Conservation (phyloP, 345 rosid genomes). For the Populus davidiana region DNA sequence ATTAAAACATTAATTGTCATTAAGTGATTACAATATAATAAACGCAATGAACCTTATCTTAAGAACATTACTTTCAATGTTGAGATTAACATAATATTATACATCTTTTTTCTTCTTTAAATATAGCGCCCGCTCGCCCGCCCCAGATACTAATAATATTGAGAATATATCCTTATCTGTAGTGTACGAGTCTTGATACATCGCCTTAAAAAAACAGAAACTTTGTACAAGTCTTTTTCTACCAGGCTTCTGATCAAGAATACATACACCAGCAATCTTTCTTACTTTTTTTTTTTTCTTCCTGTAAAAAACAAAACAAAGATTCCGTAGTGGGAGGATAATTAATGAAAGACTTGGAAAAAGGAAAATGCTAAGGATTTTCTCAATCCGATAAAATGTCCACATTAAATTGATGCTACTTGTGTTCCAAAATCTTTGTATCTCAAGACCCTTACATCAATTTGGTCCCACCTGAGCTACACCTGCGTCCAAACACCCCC, state of each 20-base stretch:
- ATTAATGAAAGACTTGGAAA: not conserved
- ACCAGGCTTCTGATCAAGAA: constrained; percentile 16
- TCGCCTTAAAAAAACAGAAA: too few species aligned
- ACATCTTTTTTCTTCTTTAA: not conserved
- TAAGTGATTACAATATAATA: too few species aligned
- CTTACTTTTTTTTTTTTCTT: not conserved
- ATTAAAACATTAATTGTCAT: too few species aligned
- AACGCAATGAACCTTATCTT: too few species aligned
- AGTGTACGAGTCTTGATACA: constrained; percentile 10
- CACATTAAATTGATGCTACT: constrained; percentile 14
- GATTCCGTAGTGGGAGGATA: constrained; percentile 29
- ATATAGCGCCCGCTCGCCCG: not conserved
- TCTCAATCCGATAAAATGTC: constrained; percentile 33
- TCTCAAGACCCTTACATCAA: not conserved
- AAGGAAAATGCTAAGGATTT: constrained; percentile 27
- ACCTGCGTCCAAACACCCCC: constrained; percentile 29
- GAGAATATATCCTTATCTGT: not conserved
- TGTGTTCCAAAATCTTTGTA: constrained; percentile 9
- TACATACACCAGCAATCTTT: not conserved
- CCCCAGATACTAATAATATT: not conserved
- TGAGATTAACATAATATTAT: too few species aligned
- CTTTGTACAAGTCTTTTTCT: constrained; percentile 17
- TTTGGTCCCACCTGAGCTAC: constrained; percentile 18
- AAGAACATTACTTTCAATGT: too few species aligned
- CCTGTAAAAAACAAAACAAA: constrained; percentile 21